These are phyloP conservation scores for Xylariaceae sp. DNA, from an alignment of 2,329 filamentous ascomycete species.

Conservation along the genomic window DNA sequence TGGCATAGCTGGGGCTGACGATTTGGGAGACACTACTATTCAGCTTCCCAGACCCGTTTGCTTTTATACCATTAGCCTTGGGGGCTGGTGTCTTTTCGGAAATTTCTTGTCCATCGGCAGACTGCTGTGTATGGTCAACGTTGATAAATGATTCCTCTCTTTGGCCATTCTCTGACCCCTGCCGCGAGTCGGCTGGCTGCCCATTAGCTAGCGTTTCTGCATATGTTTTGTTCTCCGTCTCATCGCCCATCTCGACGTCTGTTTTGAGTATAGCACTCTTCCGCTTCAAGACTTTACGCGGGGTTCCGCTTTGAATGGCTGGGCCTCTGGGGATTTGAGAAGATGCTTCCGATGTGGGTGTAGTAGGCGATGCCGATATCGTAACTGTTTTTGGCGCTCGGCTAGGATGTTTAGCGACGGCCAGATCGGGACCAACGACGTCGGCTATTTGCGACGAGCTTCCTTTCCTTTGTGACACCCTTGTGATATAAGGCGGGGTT, in stretches of 20 bases:
- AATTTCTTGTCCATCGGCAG: background rate
- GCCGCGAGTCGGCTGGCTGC: background rate
- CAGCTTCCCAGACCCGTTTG: background rate
- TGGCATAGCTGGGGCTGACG: constrained; percentile 14
- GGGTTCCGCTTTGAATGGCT: constrained; percentile 3
- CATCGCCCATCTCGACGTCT: constrained; percentile 15
- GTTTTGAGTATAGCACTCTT: constrained; percentile 2
- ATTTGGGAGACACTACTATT: background rate
- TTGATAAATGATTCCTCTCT: constrained; percentile 12
- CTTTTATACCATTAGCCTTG: constrained; percentile 3
- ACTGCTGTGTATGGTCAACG: constrained; percentile 1
- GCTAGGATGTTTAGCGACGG: constrained; percentile 4
- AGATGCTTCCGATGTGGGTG: constrained; percentile 6
- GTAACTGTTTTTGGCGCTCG: constrained; percentile 10
- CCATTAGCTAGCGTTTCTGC: background rate
- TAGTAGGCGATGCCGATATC: constrained; percentile 8
- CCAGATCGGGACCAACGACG: constrained; percentile 6
- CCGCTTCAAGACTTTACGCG: constrained; percentile 12
- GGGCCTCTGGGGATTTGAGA: constrained; percentile 15
- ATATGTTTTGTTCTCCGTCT: constrained; percentile 7
- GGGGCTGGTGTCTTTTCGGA: background rate
- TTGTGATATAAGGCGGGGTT: constrained; percentile 8
- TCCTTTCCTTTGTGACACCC: constrained; percentile 3
- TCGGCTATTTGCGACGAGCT: constrained; percentile 9
- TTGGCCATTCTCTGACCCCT: background rate